Percentiles rank a stretch among this genome's conserved stretches.
phyloP scores from a whole-genome alignment of 164 flowering plant genomes.

The Piper longum region DNA sequence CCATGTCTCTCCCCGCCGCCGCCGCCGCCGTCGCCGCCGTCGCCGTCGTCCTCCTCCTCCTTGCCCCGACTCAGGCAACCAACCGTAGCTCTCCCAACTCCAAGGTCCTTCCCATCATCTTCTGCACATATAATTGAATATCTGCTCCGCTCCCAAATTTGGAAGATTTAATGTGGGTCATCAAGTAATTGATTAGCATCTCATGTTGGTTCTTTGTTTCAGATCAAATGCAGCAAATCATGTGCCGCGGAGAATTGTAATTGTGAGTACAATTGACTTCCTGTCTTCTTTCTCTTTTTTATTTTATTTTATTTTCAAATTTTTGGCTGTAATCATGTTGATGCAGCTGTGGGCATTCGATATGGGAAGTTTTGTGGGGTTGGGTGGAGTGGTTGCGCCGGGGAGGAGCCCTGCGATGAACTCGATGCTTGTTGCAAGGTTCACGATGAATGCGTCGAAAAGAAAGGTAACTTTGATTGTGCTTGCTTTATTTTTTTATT shows the following conservation, averaged over 20 bases:
- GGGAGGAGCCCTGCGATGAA: constrained; percentile 90
- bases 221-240: constrained; percentile 57
- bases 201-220: not conserved
- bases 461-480: constrained; percentile 16
- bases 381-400: constrained; percentile 84
- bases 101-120: not conserved
- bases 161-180: not conserved
- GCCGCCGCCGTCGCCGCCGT: not conserved
- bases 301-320: not conserved
- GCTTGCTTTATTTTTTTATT: constrained; percentile 1
- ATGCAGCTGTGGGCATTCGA: constrained; percentile 19
- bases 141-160: not conserved
- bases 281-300: not conserved
- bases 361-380: constrained; percentile 94
- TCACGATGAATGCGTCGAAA: constrained; percentile 80
- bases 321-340: not conserved
- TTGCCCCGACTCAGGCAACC: not conserved
- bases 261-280: constrained; percentile 20
- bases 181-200: not conserved
- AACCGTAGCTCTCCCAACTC: not conserved
- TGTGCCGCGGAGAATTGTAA: constrained; percentile 62
- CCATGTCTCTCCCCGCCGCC: not conserved
- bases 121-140: not conserved
- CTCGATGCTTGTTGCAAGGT: constrained; percentile 80
- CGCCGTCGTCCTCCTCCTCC: not conserved